phyloP scores from a whole-genome alignment of 139 green algal species.

The Coccomyxa sp. region DNA sequence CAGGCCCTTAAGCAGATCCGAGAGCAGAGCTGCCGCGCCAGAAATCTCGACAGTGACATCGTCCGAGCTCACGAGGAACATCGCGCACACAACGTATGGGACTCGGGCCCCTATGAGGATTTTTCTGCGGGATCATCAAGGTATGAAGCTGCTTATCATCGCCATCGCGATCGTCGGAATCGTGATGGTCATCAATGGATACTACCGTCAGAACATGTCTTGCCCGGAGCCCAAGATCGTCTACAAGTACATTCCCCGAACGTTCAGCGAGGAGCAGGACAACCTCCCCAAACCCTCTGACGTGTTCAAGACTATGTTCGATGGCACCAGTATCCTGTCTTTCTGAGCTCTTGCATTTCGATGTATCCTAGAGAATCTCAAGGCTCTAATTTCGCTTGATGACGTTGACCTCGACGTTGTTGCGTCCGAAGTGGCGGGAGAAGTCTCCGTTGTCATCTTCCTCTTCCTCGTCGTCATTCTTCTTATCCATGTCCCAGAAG shows the following conservation, averaged over 20 bases:
- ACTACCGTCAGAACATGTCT: not conserved
- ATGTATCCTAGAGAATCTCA: not conserved
- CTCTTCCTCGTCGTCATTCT: not conserved
- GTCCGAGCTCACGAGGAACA: not conserved
- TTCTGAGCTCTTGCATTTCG: not conserved
- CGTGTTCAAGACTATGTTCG: not conserved
- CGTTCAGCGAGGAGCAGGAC: not conserved
- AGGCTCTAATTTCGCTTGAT: not conserved
- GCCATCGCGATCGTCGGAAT: not conserved
- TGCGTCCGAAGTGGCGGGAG: not conserved
- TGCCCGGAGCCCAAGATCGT: not conserved
- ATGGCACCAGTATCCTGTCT: not conserved
- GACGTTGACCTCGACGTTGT: not conserved
- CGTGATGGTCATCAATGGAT: not conserved
- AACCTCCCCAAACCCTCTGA: not conserved
- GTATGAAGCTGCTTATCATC: not conserved
- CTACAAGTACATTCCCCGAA: not conserved
- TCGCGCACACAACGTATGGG: not conserved
- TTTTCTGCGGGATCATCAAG: not conserved
- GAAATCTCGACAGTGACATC: not conserved
- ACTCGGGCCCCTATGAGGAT: not conserved
- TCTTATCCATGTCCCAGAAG: not conserved
- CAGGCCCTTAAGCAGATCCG: not conserved
- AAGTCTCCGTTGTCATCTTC: not conserved
- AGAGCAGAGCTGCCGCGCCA: not conserved